phyloP scores from a whole-genome alignment of 2,329 filamentous ascomycete genomes.

The Teratosphaeria epicoccoides region DNA sequence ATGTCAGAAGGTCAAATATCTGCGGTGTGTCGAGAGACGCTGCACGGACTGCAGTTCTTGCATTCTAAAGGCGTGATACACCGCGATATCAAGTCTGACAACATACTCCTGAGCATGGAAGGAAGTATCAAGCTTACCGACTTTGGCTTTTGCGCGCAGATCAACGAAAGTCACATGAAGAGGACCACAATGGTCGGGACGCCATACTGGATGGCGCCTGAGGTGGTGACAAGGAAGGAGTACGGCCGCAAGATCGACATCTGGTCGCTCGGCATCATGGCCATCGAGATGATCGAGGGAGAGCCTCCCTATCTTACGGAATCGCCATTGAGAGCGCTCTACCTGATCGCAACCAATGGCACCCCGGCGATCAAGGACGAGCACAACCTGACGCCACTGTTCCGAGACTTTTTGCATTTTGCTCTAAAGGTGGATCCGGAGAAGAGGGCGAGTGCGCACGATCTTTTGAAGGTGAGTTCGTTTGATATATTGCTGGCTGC shows the following conservation, averaged over 20 bases:
- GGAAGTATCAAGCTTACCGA: slow-evolving; percentile 98
- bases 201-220: slow-evolving; percentile 99
- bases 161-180: slow-evolving; percentile 94
- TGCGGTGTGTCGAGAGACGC: slow-evolving; percentile 84
- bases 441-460: slow-evolving; percentile 89
- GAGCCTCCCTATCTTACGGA: slow-evolving; percentile 96
- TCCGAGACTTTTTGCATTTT: slow-evolving; percentile 85
- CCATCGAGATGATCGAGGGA: slow-evolving; percentile 99
- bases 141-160: slow-evolving; percentile 97
- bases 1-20: slow-evolving; percentile 98
- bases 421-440: slow-evolving; percentile 95
- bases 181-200: slow-evolving; percentile 98
- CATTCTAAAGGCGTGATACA: slow-evolving; percentile 98
- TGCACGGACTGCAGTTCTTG: slow-evolving; percentile 84
- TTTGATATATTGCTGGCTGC: background rate
- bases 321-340: slow-evolving; percentile 82
- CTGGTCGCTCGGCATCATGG: slow-evolving; percentile 98
- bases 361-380: slow-evolving; percentile 94
- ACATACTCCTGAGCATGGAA: slow-evolving; percentile 85
- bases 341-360: slow-evolving; percentile 92
- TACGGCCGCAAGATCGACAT: slow-evolving; percentile 98
- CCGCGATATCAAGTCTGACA: slow-evolving; percentile 97
- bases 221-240: slow-evolving; percentile 93
- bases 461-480: slow-evolving; percentile 74
- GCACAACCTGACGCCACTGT: slow-evolving; percentile 65